Percentiles rank a stretch among this genome's conserved stretches.
Evolutionary conservation across 202 grass and related monocot genomes (phyloP).

Genomic region (Schoenoplectus triqueter): DNA sequence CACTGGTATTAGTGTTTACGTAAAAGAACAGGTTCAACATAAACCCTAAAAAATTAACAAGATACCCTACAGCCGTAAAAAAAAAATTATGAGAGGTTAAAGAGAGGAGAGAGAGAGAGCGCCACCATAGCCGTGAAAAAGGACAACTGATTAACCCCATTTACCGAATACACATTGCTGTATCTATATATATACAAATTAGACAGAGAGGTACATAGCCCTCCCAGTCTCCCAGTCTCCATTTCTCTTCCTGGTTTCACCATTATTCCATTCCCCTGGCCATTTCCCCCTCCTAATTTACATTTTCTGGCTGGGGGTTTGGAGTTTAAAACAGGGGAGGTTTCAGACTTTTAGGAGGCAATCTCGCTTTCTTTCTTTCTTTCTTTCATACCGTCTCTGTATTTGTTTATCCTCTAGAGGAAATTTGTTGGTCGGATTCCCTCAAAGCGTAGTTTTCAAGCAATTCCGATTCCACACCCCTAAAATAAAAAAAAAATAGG

Average conservation of each 20-base stretch:
- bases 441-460: constrained; percentile 2
- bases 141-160: constrained; percentile 11
- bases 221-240: not conserved
- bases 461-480: constrained; percentile 1
- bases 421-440: constrained; percentile 6
- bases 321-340: constrained; percentile 17
- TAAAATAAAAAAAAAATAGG: not conserved
- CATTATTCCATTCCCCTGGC: constrained; percentile 5
- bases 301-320: not conserved
- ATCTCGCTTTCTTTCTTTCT: constrained; percentile 12
- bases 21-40: constrained; percentile 17
- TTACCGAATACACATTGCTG: constrained; percentile 16
- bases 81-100: not conserved
- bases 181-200: constrained; percentile 25
- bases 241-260: not conserved
- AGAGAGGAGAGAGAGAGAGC: not conserved
- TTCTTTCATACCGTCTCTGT: constrained; percentile 13
- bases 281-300: constrained; percentile 1
- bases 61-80: constrained; percentile 12
- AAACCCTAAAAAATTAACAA: not conserved
- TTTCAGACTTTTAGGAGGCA: not conserved
- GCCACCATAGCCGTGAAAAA: constrained; percentile 2
- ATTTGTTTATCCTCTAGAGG: constrained; percentile 10
- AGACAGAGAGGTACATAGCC: not conserved
- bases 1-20: not conserved